These are phyloP conservation scores for Sporothrix pseudoabietina DNA, from an alignment of 2,329 filamentous ascomycete species.

Conservation along the genomic window DNA sequence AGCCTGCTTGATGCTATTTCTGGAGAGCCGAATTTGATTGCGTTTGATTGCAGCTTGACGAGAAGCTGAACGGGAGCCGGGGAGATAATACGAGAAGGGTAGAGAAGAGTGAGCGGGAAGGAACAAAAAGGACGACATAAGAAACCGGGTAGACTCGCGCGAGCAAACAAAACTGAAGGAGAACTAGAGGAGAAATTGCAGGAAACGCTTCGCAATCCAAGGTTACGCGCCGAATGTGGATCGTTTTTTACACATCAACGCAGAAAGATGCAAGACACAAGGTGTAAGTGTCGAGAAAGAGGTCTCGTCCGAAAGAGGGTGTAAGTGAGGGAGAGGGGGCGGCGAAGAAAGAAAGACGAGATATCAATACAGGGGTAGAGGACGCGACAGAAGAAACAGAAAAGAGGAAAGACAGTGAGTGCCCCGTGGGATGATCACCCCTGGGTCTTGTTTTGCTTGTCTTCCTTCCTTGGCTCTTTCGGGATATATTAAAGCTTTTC, in stretches of 20 bases:
- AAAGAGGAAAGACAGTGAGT: not conserved
- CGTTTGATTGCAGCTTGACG: not conserved
- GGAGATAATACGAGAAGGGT: not conserved
- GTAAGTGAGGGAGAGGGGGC: not conserved
- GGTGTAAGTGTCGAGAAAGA: not conserved
- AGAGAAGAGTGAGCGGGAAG: too few relatives aligned
- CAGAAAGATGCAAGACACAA: not conserved
- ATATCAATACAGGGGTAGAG: not conserved
- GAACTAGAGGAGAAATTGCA: too few relatives aligned
- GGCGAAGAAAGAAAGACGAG: not conserved
- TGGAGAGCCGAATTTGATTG: not conserved
- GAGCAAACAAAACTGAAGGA: not conserved
- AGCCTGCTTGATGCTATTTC: not conserved
- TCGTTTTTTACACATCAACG: not conserved
- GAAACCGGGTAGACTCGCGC: not conserved
- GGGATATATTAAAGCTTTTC: not conserved
- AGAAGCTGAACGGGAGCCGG: not conserved
- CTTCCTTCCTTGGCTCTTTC: not conserved
- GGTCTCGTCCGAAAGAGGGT: not conserved
- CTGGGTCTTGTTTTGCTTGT: not conserved
- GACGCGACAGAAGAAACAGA: not conserved
- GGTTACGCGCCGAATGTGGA: not conserved
- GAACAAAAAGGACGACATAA: not conserved
- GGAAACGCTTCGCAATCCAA: not conserved
- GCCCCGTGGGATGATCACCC: not conserved